phyloP scores from a whole-genome alignment of 78 protist genomes.

The Andalucia godoyi region DNA sequence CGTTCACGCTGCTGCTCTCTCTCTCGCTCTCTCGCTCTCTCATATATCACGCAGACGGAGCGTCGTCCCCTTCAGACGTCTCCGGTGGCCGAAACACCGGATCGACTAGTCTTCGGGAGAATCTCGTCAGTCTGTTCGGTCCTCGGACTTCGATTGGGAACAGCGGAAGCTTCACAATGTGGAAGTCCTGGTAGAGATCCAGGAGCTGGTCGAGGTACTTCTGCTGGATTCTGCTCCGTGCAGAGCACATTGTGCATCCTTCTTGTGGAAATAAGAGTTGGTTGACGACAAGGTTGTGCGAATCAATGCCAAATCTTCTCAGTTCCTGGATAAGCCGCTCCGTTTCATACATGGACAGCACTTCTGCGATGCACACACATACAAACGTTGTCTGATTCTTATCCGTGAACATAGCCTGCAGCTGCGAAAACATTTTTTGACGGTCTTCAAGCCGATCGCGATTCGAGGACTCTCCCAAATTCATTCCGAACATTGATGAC shows the following conservation, averaged over 20 bases:
- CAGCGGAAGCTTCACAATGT: conserved; percentile 75
- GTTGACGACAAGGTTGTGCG: conserved; percentile 84
- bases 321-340: conserved; percentile 95
- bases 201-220: conserved; percentile 83
- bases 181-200: conserved; percentile 90
- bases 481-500: neutral
- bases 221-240: conserved; percentile 66
- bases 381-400: conserved; percentile 78
- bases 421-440: neutral
- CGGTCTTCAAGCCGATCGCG: neutral
- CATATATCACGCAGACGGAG: too few relatives aligned
- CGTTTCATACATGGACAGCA: conserved; percentile 95
- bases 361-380: conserved; percentile 96
- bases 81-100: too few relatives aligned
- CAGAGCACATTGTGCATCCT: neutral
- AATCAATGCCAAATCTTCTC: conserved; percentile 73
- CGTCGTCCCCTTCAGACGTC: too few relatives aligned
- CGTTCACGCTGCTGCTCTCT: too few relatives aligned
- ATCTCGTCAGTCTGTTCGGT: neutral
- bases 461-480: too few relatives aligned
- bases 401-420: conserved; percentile 62
- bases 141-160: conserved; percentile 76
- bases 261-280: conserved; percentile 52
- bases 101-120: neutral
- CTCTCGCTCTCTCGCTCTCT: too few relatives aligned